Conservation (phyloP, 306 rosid species). For the Cucurbita argyrosperma region DNA sequence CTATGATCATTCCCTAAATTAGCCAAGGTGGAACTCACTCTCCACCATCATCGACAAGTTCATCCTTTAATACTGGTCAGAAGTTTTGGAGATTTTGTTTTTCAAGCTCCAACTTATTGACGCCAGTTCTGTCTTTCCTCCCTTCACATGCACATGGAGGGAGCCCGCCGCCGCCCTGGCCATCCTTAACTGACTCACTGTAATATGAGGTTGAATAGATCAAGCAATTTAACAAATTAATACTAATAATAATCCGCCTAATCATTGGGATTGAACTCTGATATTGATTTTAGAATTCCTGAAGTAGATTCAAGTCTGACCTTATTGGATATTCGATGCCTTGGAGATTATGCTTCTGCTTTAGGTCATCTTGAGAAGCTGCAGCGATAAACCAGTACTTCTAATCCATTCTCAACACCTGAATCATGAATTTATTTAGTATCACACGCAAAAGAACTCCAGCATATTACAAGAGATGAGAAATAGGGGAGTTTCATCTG, state of each 20-base stretch:
- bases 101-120: neutral
- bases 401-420: conserved; percentile 54
- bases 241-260: neutral
- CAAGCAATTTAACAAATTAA: neutral
- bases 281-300: conserved; percentile 20
- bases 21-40: too few relatives aligned
- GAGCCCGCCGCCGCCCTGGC: neutral
- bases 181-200: neutral
- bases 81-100: neutral
- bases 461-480: neutral
- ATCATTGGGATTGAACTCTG: neutral
- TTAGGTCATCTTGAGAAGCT: conserved; percentile 46
- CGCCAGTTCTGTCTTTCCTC: neutral
- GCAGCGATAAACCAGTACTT: conserved; percentile 59
- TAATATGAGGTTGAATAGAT: neutral
- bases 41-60: too few relatives aligned
- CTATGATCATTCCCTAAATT: too few relatives aligned
- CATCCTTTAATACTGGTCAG: neutral
- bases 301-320: conserved; percentile 31
- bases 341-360: conserved; percentile 37
- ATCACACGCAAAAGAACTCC: neutral
- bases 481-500: neutral
- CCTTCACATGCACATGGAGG: neutral
- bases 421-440: conserved; percentile 6
- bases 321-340: conserved; percentile 51